Percentiles rank a stretch among this genome's conserved stretches.
Conservation (phyloP, 148 eudicot genomes). For the Silene uniflora region DNA sequence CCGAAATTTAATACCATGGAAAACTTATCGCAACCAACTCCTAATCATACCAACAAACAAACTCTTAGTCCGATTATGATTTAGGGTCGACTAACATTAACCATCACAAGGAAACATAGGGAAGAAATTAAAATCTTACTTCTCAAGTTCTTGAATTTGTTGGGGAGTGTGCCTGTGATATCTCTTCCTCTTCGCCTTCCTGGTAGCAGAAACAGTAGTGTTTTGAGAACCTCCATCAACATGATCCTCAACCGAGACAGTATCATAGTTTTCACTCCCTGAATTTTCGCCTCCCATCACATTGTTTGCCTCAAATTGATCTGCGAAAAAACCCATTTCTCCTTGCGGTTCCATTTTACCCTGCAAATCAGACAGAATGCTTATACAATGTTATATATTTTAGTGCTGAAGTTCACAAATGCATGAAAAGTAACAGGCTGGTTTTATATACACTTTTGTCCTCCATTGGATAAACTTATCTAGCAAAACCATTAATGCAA, state of each 20-base stretch:
- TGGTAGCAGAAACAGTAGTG: neutral
- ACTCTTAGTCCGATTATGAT: neutral
- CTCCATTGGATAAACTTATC: neutral
- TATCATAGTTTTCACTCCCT: constrained; percentile 65
- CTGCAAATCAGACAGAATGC: constrained; percentile 10
- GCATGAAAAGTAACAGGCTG: neutral
- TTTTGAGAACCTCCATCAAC: constrained; percentile 23
- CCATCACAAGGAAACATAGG: neutral
- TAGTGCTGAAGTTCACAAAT: neutral
- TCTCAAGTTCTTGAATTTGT: constrained; percentile 84
- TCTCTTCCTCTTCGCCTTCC: constrained; percentile 42
- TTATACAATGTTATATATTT: neutral
- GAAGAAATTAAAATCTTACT: constrained; percentile 34
- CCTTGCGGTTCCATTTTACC: constrained; percentile 53
- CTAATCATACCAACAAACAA: neutral
- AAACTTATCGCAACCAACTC: neutral
- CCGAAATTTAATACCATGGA: neutral
- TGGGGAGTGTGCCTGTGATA: constrained; percentile 80
- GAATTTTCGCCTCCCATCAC: constrained; percentile 36
- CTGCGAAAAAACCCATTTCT: constrained; percentile 44
- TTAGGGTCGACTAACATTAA: constrained; percentile 6
- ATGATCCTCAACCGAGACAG: constrained; percentile 39
- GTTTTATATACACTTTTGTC: neutral
- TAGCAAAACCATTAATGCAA: neutral
- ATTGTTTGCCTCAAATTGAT: constrained; percentile 34